Conservation (phyloP, 2,329 filamentous ascomycete genomes). For the Pseudopithomyces maydicus region DNA sequence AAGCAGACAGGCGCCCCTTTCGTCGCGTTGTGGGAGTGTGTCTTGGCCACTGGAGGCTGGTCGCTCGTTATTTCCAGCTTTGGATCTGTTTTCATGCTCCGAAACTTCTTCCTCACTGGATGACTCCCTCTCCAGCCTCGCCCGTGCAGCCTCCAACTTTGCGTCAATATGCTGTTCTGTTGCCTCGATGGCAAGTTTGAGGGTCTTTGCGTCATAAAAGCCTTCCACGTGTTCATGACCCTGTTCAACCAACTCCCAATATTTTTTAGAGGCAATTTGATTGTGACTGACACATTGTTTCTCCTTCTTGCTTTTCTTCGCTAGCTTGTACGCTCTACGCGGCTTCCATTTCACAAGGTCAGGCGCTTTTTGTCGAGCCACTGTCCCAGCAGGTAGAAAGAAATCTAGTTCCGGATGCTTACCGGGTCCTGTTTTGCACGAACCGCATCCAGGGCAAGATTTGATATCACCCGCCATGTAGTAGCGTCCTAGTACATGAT, state of each 20-base stretch:
- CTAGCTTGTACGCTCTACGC: slow-evolving; percentile 21
- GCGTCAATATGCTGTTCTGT: slow-evolving; percentile 25
- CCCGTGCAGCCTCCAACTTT: slow-evolving; percentile 10
- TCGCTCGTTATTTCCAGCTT: not conserved
- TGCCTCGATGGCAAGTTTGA: slow-evolving; percentile 18
- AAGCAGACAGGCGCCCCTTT: not conserved
- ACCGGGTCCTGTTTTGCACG: slow-evolving; percentile 13
- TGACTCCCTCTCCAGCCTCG: not conserved
- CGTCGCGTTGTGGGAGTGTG: not conserved
- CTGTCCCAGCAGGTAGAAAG: slow-evolving; percentile 22
- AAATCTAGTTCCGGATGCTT: slow-evolving; percentile 30
- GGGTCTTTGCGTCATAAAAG: slow-evolving; percentile 14
- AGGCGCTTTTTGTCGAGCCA: slow-evolving; percentile 24
- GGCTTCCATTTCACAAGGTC: slow-evolving; percentile 21
- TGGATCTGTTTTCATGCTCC: not conserved
- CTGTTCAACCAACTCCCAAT: slow-evolving; percentile 20
- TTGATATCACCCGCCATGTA: slow-evolving; percentile 33
- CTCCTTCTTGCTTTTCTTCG: not conserved
- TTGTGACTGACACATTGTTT: slow-evolving; percentile 19
- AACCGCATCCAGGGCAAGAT: slow-evolving; percentile 30
- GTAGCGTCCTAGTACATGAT: slow-evolving; percentile 35
- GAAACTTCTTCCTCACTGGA: not conserved
- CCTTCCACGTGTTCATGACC: slow-evolving; percentile 5
- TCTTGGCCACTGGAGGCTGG: not conserved
- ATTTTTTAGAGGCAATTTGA: slow-evolving; percentile 25